Percentiles rank a stretch among this genome's conserved stretches.
Evolutionary conservation across 225 moss, liverwort and hornwort genomes (phyloP).

Genomic region (Sphagnum contortum): DNA sequence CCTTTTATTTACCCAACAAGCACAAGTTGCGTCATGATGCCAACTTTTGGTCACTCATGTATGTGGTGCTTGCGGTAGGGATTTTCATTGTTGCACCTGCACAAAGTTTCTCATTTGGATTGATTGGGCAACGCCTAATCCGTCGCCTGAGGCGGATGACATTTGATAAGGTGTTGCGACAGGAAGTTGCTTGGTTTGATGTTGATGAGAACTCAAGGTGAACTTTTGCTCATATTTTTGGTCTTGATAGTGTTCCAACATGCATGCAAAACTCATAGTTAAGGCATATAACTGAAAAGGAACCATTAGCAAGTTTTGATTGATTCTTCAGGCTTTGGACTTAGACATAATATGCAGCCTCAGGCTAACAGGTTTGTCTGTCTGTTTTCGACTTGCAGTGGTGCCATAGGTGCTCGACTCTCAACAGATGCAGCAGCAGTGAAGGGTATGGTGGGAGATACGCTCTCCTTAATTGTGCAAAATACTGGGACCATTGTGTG

Average conservation of each 20-base stretch:
- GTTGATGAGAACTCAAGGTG: constrained; percentile 65
- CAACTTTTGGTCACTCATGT: constrained; percentile 81
- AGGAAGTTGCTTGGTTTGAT: constrained; percentile 91
- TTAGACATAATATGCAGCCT: not conserved
- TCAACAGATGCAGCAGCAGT: constrained; percentile 80
- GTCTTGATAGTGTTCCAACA: not conserved
- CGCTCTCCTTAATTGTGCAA: constrained; percentile 51
- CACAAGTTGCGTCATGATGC: constrained; percentile 47
- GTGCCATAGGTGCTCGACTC: constrained; percentile 75
- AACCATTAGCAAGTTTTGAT: not conserved
- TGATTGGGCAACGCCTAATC: constrained; percentile 63
- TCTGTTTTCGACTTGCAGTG: constrained; percentile 35
- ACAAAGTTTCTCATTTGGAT: constrained; percentile 25
- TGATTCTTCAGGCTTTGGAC: not conserved
- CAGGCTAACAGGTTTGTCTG: too few relatives aligned
- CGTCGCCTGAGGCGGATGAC: constrained; percentile 60
- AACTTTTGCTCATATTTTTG: not conserved
- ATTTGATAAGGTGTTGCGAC: constrained; percentile 57
- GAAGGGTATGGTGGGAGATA: constrained; percentile 72
- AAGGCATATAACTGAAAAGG: not conserved
- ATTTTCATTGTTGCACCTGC: constrained; percentile 18
- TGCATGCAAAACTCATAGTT: not conserved
- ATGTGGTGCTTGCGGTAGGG: constrained; percentile 47
- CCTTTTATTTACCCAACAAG: constrained; percentile 39
- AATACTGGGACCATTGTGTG: constrained; percentile 51